Percentiles rank a stretch among this genome's conserved stretches.
These are phyloP conservation scores for Excoecaria cochinchinensis DNA, from an alignment of 345 rosid species.

Conservation along the genomic window DNA sequence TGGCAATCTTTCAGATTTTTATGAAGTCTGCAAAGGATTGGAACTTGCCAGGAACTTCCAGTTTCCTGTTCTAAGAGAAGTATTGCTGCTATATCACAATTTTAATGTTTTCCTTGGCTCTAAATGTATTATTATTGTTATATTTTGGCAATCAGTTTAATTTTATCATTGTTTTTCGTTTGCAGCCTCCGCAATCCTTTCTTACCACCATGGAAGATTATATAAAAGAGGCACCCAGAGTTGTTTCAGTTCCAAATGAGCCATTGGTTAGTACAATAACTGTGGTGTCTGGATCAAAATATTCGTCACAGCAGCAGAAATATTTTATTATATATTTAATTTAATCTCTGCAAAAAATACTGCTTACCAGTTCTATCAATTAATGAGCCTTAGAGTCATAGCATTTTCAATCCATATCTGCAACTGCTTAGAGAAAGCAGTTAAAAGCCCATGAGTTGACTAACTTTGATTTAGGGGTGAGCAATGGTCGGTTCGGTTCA, in stretches of 20 bases:
- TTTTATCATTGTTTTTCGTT: slow-evolving; percentile 10
- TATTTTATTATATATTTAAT: not conserved
- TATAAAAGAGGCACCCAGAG: slow-evolving; percentile 91
- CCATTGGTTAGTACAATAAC: slow-evolving; percentile 58
- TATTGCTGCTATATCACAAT: slow-evolving; percentile 25
- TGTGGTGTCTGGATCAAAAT: not conserved
- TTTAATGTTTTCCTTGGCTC: slow-evolving; percentile 9
- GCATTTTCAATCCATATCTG: not conserved
- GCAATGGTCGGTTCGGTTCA: too few species aligned
- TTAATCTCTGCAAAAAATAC: not conserved
- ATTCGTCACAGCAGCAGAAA: not conserved
- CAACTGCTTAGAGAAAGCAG: not conserved
- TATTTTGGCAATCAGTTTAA: not conserved
- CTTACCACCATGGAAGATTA: slow-evolving; percentile 97
- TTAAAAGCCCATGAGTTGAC: not conserved
- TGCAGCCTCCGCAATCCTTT: slow-evolving; percentile 95
- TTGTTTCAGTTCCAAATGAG: slow-evolving; percentile 67
- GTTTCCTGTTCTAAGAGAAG: slow-evolving; percentile 94
- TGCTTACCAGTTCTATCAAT: not conserved
- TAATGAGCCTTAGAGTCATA: not conserved
- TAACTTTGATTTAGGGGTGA: not conserved
- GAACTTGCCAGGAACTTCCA: slow-evolving; percentile 98
- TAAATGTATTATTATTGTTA: not conserved
- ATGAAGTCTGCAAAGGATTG: slow-evolving; percentile 91
- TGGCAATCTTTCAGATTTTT: slow-evolving; percentile 82